Base-by-base conservation (phyloP, 306 rosid species). In the Trifolium subterraneum region DNA sequence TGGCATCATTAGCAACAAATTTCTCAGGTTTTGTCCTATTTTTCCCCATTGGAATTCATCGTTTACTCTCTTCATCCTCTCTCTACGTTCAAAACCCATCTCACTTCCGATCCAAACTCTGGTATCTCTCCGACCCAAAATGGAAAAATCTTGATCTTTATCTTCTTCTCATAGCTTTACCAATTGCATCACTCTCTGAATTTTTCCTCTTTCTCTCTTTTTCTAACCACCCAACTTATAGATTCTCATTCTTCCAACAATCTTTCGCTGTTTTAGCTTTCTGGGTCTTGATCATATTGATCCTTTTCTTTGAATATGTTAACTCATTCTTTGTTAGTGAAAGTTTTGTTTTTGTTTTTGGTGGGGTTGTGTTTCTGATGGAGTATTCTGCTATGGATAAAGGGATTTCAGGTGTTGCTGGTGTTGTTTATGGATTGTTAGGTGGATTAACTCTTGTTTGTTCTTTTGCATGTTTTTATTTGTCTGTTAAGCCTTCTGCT, bases 1-100 rank as follows among this genome's bases (percentile, higher is more conserved):
- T 93, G 98, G 96, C 90, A 56, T 88, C 96, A 3, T 31, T 86
- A 51, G 91, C 92, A 12, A 81, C 94, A 74, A 92, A 91, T 79
- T 78, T 89, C 87, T 80, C 94, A 7, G 94, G 88, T 2, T 89
- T 85, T 35, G 78, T 91, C 62, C 47, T 93, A 31, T 84, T 91
- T 68, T 64, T 88, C 42, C 96, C 94, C 58, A 15, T 84, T 0
- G 96, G 94, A 33, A 13, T 93, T 42, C 90, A 86, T 35, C 98
- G 98, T 44, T 85, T 93, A 9, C 85, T 84, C 36, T 84, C 75
- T 64, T 88, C 94, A 31, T 84, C 96, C 66, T 85, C 97, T n/a
- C 83, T 91, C 19, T 93, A 86, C 79, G 89, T 91, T 62, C 77
- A 87, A 10, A 86, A 78, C 86, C 97, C 96, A 13, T 84, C 97